These are phyloP conservation scores for Fistulina hepatica DNA, from an alignment of 1,284 basidiomycete species.

Conservation along the genomic window DNA sequence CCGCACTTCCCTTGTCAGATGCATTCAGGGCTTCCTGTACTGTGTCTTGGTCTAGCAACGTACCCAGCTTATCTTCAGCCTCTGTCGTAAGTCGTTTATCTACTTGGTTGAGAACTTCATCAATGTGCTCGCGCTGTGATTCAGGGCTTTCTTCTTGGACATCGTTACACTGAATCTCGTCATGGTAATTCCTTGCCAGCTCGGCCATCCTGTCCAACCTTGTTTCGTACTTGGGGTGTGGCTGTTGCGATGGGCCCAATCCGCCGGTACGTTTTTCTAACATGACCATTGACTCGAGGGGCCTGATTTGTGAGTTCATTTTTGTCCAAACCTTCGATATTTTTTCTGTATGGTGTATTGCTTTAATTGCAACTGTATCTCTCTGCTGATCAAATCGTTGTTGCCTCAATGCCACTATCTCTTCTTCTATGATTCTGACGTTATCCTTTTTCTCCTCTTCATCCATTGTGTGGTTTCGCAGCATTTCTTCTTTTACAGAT, in stretches of 20 bases:
- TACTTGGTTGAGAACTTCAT: neutral
- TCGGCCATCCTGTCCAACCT: slow-evolving; percentile 13
- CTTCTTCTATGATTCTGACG: too few relatives aligned
- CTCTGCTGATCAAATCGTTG: too few relatives aligned
- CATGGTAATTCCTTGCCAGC: slow-evolving; percentile 10
- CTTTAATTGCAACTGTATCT: too few relatives aligned
- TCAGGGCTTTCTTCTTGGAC: neutral
- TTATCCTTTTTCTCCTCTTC: too few relatives aligned
- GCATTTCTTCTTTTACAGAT: too few relatives aligned
- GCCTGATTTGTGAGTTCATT: slow-evolving; percentile 11
- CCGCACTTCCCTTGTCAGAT: neutral
- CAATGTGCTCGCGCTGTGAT: neutral
- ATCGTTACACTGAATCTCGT: slow-evolving; percentile 3
- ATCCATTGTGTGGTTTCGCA: too few relatives aligned
- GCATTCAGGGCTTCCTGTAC: slow-evolving; percentile 2
- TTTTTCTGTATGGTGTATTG: slow-evolving; percentile 3
- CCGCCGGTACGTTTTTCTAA: too few relatives aligned
- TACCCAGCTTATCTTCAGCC: neutral
- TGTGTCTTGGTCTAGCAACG: neutral
- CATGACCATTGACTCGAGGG: slow-evolving; percentile 3
- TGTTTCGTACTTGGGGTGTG: slow-evolving; percentile 2
- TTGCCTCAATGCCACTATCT: too few relatives aligned
- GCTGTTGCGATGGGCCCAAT: too few relatives aligned
- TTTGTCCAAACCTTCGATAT: too few relatives aligned
- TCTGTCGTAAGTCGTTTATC: neutral